These are phyloP conservation scores for Aspergillus flavus DNA, from an alignment of 2,329 filamentous ascomycete species.

Conservation along the genomic window DNA sequence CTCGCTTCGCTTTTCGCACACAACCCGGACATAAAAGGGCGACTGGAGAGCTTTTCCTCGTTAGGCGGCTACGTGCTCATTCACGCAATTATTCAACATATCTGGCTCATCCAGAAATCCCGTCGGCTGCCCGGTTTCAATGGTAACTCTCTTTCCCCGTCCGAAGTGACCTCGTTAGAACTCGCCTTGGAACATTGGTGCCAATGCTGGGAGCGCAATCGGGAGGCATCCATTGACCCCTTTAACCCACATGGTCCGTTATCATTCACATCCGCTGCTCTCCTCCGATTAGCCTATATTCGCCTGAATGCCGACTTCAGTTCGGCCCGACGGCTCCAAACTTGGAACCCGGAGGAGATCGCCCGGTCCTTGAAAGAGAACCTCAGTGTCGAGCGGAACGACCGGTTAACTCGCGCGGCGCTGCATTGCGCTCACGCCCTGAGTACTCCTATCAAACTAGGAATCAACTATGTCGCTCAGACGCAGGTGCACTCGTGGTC, in stretches of 20 bases:
- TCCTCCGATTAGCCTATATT: conserved; percentile 37
- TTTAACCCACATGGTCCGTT: conserved; percentile 37
- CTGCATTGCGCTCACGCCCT: conserved; percentile 59
- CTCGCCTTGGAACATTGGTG: conserved; percentile 39
- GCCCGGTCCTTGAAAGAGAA: conserved; percentile 35
- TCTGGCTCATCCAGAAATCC: conserved; percentile 38
- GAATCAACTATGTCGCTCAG: conserved; percentile 57
- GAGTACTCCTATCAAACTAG: conserved; percentile 58
- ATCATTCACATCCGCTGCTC: conserved; percentile 37
- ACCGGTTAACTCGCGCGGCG: conserved; percentile 49
- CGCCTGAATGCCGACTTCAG: conserved; percentile 38
- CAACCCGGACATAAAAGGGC: conserved; percentile 8
- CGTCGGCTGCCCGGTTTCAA: conserved; percentile 28
- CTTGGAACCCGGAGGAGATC: conserved; percentile 35
- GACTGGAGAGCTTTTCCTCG: conserved; percentile 33
- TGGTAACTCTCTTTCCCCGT: conserved; percentile 24
- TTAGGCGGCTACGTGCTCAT: conserved; percentile 38
- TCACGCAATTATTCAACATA: conserved; percentile 36
- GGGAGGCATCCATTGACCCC: conserved; percentile 38
- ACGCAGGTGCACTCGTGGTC: conserved; percentile 62
- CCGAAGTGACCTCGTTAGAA: conserved; percentile 31
- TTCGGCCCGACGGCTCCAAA: conserved; percentile 34
- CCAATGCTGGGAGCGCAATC: conserved; percentile 40
- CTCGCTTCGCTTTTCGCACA: conserved; percentile 29
- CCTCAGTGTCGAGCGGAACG: conserved; percentile 48